Conservation (phyloP, 495 filamentous ascomycete genomes). For the Hypoxylon lenormandii region DNA sequence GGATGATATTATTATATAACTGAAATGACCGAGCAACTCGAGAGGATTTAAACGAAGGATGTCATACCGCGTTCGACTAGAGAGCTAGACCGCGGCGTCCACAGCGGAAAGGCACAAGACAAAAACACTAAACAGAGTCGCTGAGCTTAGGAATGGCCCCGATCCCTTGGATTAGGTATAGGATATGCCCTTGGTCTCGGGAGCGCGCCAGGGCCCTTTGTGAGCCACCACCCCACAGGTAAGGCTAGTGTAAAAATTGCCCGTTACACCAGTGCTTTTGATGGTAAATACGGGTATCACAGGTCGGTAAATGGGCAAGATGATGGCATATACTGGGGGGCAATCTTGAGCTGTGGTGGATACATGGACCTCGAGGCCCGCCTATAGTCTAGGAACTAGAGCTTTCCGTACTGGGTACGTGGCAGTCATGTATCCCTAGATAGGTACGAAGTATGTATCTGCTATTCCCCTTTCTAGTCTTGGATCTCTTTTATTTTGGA, state of each 20-base stretch:
- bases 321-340: conserved; percentile 28
- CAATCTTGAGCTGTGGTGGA: conserved; percentile 25
- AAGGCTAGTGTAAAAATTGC: neutral
- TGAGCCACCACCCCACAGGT: conserved; percentile 30
- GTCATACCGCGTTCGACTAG: conserved; percentile 35
- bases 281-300: conserved; percentile 29
- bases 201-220: conserved; percentile 26
- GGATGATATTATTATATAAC: conserved; percentile 34
- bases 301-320: neutral
- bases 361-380: conserved; percentile 9
- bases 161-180: conserved; percentile 17
- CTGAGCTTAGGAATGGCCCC: conserved; percentile 16
- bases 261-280: conserved; percentile 40
- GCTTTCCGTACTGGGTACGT: conserved; percentile 17
- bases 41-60: conserved; percentile 18
- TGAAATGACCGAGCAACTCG: conserved; percentile 7
- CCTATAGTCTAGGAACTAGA: conserved; percentile 32
- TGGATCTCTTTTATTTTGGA: conserved; percentile 20
- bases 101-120: conserved; percentile 7
- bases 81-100: conserved; percentile 11
- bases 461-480: conserved; percentile 16
- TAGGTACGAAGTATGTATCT: conserved; percentile 41
- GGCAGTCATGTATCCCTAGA: conserved; percentile 10
- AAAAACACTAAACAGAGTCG: conserved; percentile 1
- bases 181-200: conserved; percentile 10